Evolutionary conservation across 83 land plant species (phyloP).

Genomic region (Larix sibirica): DNA sequence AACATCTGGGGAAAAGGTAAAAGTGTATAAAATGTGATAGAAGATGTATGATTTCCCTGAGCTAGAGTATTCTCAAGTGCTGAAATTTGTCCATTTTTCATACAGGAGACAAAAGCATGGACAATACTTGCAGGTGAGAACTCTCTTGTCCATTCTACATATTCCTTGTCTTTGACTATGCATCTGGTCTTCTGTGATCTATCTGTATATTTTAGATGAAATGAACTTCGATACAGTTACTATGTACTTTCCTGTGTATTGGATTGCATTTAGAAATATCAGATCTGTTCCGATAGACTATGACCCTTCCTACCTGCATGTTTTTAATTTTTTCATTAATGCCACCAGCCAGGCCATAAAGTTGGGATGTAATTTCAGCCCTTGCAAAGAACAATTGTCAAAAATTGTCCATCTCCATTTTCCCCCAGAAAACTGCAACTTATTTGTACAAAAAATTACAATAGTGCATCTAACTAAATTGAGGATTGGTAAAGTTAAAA

Average conservation of each 20-base stretch:
- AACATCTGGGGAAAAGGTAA: constrained; percentile 97
- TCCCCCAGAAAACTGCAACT: background rate
- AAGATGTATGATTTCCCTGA: too few relatives aligned
- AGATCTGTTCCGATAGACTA: background rate
- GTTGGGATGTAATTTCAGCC: background rate
- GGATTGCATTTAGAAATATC: background rate
- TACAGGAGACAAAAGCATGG: constrained; percentile 99
- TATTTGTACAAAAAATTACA: background rate
- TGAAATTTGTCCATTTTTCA: background rate
- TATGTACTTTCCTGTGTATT: background rate
- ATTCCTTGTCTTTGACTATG: background rate
- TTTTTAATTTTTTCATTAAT: background rate
- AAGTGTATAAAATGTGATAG: too few relatives aligned
- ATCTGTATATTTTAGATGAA: background rate
- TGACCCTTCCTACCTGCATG: too few relatives aligned
- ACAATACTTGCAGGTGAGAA: constrained; percentile 83
- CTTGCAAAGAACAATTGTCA: background rate
- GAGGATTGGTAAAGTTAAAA: background rate
- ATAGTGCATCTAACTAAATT: background rate
- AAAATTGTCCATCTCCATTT: background rate
- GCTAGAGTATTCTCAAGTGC: too few relatives aligned
- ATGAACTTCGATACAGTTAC: background rate
- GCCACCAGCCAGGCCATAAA: background rate
- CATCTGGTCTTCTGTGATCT: background rate
- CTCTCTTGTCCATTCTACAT: background rate